Percentiles rank a stretch among this genome's conserved stretches.
phyloP scores from a whole-genome alignment of 352 stramenopile genomes.

The Phytophthora aleatoria region DNA sequence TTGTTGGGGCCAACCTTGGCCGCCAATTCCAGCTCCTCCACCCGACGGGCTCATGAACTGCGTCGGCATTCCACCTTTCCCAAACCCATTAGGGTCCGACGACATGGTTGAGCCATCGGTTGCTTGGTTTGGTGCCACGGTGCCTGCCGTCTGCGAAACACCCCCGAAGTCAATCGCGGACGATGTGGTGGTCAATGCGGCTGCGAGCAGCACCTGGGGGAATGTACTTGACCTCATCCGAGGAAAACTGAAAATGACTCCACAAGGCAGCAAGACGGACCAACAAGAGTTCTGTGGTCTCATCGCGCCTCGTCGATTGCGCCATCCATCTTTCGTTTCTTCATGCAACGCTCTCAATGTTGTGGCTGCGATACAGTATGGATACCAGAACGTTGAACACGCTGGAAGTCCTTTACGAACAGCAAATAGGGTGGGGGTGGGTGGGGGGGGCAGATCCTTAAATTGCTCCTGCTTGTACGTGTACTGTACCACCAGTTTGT shows the following conservation, averaged over 20 bases:
- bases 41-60: neutral
- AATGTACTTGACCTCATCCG: neutral
- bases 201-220: neutral
- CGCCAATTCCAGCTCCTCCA: neutral
- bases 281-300: neutral
- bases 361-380: neutral
- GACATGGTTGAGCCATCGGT: neutral
- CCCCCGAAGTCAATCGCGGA: neutral
- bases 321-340: neutral
- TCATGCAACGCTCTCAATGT: neutral
- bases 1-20: constrained; percentile 1
- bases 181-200: neutral
- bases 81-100: neutral
- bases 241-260: constrained; percentile 3
- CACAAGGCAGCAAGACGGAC: neutral
- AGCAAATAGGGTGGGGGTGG: neutral
- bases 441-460: neutral
- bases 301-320: neutral
- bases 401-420: neutral
- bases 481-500: no score
- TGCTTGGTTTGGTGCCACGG: neutral
- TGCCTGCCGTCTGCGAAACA: neutral
- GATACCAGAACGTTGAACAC: neutral
- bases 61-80: neutral
- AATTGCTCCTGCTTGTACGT: no score